Percentiles rank a stretch among this genome's conserved stretches.
Evolutionary conservation across 2,329 filamentous ascomycete genomes (phyloP).

Genomic region (Diaporthe velutina): DNA sequence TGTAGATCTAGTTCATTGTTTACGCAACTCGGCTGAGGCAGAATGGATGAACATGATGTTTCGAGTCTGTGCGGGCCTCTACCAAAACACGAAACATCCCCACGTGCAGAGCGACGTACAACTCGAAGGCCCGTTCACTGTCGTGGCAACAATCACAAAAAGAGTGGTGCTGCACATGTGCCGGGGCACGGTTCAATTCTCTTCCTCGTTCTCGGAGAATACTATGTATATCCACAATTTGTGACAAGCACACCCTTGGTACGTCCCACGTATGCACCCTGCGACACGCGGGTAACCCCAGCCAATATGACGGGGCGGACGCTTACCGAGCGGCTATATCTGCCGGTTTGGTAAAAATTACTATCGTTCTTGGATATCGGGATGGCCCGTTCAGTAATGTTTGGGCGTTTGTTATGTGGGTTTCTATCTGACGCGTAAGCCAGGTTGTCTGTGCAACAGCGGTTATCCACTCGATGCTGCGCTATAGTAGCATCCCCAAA

Average conservation of each 20-base stretch:
- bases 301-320: constrained; percentile 19
- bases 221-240: constrained; percentile 12
- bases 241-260: constrained; percentile 15
- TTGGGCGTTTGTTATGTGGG: background rate
- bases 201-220: background rate
- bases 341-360: background rate
- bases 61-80: constrained; percentile 11
- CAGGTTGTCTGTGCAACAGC: constrained; percentile 2
- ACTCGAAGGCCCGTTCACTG: constrained; percentile 10
- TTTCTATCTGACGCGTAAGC: constrained; percentile 19
- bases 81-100: constrained; percentile 13
- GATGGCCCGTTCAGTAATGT: constrained; percentile 10
- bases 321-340: constrained; percentile 7
- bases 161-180: background rate
- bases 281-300: constrained; percentile 9
- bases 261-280: background rate
- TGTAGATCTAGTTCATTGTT: background rate
- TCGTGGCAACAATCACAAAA: background rate
- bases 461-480: constrained; percentile 15
- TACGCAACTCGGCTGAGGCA: background rate
- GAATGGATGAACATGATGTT: constrained; percentile 10
- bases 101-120: constrained; percentile 9
- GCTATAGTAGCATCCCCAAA: constrained; percentile 14
- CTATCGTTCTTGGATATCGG: constrained; percentile 17
- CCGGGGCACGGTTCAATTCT: background rate